These are phyloP conservation scores for Kickxella alabastrina DNA, from an alignment of 192 early-diverging fungal genomes.

Conservation along the genomic window DNA sequence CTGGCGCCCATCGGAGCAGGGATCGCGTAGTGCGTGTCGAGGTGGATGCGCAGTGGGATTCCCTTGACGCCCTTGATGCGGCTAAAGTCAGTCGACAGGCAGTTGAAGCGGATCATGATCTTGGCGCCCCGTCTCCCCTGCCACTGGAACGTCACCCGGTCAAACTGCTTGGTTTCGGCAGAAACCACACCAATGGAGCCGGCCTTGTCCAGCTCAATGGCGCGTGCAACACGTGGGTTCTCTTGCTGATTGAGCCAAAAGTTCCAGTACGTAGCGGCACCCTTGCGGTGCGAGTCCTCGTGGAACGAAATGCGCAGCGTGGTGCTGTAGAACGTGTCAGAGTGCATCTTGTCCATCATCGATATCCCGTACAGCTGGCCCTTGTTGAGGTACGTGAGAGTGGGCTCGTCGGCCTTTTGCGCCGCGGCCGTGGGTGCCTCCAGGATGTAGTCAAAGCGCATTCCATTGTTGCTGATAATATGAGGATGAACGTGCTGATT, in stretches of 20 bases:
- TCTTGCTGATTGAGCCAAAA: conserved; percentile 73
- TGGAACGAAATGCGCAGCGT: conserved; percentile 66
- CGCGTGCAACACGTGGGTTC: conserved; percentile 54
- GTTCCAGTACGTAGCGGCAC: conserved; percentile 63
- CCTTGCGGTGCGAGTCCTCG: conserved; percentile 62
- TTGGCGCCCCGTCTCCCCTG: conserved; percentile 61
- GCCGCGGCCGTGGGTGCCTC: conserved; percentile 47
- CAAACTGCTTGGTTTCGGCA: conserved; percentile 59
- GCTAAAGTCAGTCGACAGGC: conserved; percentile 75
- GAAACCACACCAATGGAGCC: conserved; percentile 55
- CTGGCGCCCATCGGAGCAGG: conserved; percentile 37
- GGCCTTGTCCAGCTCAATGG: conserved; percentile 63
- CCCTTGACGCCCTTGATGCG: conserved; percentile 80
- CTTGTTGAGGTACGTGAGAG: conserved; percentile 70
- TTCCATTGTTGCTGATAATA: conserved; percentile 4
- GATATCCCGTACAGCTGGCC: conserved; percentile 61
- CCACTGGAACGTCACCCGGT: conserved; percentile 70
- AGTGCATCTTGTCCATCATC: conserved; percentile 50
- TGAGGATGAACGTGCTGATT: conserved; percentile 14
- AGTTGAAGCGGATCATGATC: conserved; percentile 66
- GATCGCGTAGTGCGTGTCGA: conserved; percentile 31
- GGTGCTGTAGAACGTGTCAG: conserved; percentile 53
- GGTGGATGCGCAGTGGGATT: conserved; percentile 59
- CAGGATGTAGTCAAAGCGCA: conserved; percentile 38
- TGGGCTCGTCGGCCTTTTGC: conserved; percentile 54